Percentiles rank a stretch among this genome's conserved stretches.
Evolutionary conservation across 768 basidiomycete genomes (phyloP).

Genomic region (Clitopilus hobsonii): DNA sequence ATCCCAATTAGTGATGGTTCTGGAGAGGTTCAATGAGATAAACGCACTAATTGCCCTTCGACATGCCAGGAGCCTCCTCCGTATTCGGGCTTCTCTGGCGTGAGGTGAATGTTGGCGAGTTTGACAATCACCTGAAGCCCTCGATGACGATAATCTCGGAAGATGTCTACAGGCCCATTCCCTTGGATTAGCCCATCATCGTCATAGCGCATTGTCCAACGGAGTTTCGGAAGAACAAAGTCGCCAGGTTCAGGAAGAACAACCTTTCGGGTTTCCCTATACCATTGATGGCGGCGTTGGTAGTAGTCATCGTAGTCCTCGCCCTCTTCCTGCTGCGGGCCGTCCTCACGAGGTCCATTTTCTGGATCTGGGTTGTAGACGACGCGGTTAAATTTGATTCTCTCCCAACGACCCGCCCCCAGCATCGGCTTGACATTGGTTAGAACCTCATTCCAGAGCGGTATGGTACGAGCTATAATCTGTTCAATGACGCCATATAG

Average conservation of each 20-base stretch:
- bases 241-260: slow-evolving; percentile 10
- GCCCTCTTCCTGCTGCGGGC: too few species aligned
- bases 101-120: slow-evolving; percentile 25
- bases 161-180: slow-evolving; percentile 6
- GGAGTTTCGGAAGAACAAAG: slow-evolving; percentile 3
- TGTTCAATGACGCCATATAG: slow-evolving; percentile 22
- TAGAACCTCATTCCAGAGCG: slow-evolving; percentile 22
- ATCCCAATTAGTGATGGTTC: neutral
- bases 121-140: slow-evolving; percentile 27
- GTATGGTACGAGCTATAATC: slow-evolving; percentile 21
- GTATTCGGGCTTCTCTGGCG: slow-evolving; percentile 31
- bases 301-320: too few species aligned
- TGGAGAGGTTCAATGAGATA: neutral
- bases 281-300: slow-evolving; percentile 6
- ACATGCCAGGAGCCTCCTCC: slow-evolving; percentile 33
- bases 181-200: neutral
- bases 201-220: neutral
- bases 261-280: neutral
- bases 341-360: too few species aligned
- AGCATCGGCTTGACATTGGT: too few species aligned
- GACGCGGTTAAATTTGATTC: too few species aligned
- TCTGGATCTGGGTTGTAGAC: too few species aligned
- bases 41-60: slow-evolving; percentile 22
- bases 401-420: too few species aligned
- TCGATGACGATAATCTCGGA: slow-evolving; percentile 5